phyloP scores from a whole-genome alignment of 305 asterid genomes.

The Fraxinus dipetala region DNA sequence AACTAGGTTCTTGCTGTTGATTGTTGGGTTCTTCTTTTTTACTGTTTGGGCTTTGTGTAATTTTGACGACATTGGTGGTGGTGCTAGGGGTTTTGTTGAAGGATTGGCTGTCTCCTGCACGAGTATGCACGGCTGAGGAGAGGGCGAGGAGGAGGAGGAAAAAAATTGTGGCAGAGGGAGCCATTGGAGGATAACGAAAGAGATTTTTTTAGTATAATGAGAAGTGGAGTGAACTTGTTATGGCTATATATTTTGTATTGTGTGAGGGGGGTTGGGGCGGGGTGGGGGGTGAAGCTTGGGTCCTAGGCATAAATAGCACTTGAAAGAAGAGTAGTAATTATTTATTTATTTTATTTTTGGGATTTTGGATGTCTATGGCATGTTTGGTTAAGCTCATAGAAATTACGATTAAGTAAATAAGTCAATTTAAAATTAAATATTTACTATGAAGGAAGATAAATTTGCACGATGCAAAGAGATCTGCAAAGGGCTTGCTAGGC shows the following conservation, averaged over 20 bases:
- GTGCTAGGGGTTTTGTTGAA: constrained; percentile 66
- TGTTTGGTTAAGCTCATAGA: background rate
- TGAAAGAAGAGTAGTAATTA: background rate
- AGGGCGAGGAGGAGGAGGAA: constrained; percentile 42
- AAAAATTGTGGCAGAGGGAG: constrained; percentile 36
- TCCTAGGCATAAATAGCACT: constrained; percentile 17
- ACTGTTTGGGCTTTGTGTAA: background rate
- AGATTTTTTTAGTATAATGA: constrained; percentile 1
- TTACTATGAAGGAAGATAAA: background rate
- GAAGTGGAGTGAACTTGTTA: constrained; percentile 27
- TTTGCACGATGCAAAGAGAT: background rate
- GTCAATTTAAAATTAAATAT: background rate
- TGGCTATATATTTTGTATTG: constrained; percentile 33
- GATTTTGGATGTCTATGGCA: background rate
- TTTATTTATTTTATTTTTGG: background rate
- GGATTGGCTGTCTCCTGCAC: constrained; percentile 67
- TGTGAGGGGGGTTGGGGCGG: background rate
- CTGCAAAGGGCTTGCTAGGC: background rate
- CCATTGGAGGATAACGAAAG: constrained; percentile 37
- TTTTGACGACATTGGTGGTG: constrained; percentile 25
- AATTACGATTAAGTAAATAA: background rate
- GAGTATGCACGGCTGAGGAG: constrained; percentile 32
- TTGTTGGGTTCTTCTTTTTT: background rate
- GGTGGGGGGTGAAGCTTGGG: constrained; percentile 29
- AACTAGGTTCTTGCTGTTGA: constrained; percentile 42